phyloP scores from a whole-genome alignment of 148 eudicot species.

The Cornus kousa region DNA sequence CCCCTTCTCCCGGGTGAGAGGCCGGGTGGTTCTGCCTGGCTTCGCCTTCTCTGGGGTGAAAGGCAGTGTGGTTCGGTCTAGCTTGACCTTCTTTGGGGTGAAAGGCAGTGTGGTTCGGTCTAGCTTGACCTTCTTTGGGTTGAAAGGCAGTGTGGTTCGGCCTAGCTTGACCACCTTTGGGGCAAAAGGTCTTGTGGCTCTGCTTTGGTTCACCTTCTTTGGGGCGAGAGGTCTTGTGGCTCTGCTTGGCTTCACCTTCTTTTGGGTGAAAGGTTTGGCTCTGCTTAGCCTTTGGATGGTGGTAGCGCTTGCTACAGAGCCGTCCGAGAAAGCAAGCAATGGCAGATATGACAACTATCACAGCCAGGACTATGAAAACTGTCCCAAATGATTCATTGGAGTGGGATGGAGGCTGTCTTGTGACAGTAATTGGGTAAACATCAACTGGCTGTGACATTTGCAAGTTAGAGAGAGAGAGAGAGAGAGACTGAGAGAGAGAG shows the following conservation, averaged over 20 bases:
- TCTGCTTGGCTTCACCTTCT: slow-evolving; percentile 29
- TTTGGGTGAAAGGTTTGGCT: slow-evolving; percentile 27
- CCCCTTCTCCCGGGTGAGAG: slow-evolving; percentile 28
- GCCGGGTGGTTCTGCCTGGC: neutral
- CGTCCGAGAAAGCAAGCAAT: slow-evolving; percentile 71
- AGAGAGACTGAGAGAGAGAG: neutral
- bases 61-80: neutral
- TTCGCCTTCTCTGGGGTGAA: slow-evolving; percentile 32
- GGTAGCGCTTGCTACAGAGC: slow-evolving; percentile 45
- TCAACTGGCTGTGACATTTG: slow-evolving; percentile 17
- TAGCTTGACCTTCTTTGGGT: slow-evolving; percentile 32
- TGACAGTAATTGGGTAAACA: slow-evolving; percentile 43
- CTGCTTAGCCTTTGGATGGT: slow-evolving; percentile 28
- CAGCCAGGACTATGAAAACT: slow-evolving; percentile 69
- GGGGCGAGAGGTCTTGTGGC: slow-evolving; percentile 21
- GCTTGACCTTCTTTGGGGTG: slow-evolving; percentile 17
- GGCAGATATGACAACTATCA: slow-evolving; percentile 65
- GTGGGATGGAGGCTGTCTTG: slow-evolving; percentile 30
- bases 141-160: slow-evolving; percentile 24
- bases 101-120: slow-evolving; percentile 13
- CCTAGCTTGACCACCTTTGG: slow-evolving; percentile 30
- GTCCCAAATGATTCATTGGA: slow-evolving; percentile 67
- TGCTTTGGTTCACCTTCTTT: slow-evolving; percentile 31
- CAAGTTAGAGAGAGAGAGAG: neutral
- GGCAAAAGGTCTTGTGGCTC: slow-evolving; percentile 23